These are phyloP conservation scores for Papilionanthe hybrid DNA, from an alignment of 116 monocot species.

Conservation along the genomic window DNA sequence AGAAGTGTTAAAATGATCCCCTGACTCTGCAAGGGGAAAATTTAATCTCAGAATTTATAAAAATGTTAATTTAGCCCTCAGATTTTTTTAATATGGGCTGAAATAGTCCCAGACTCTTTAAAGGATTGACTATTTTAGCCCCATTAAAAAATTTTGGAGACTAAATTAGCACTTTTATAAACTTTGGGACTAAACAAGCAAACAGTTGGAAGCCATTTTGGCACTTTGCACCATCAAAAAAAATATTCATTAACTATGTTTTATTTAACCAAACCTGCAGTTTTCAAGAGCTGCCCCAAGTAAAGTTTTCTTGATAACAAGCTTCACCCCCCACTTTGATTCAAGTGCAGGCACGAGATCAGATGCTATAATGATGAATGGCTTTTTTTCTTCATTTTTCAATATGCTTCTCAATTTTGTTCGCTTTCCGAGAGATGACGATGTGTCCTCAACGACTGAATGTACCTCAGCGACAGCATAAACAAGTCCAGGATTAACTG, in stretches of 20 bases:
- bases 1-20: too few relatives aligned
- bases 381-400: constrained; percentile 33
- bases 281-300: constrained; percentile 77
- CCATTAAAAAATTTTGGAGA: too few relatives aligned
- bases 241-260: background rate
- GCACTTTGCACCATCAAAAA: too few relatives aligned
- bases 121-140: too few relatives aligned
- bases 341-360: constrained; percentile 83
- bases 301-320: constrained; percentile 61
- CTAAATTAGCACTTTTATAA: too few relatives aligned
- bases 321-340: constrained; percentile 74
- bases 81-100: too few relatives aligned
- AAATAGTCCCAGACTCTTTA: too few relatives aligned
- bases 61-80: too few relatives aligned
- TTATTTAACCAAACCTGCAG: constrained; percentile 48
- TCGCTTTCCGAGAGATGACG: constrained; percentile 24
- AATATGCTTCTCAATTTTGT: constrained; percentile 50
- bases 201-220: too few relatives aligned
- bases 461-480: constrained; percentile 77
- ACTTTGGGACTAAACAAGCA: too few relatives aligned
- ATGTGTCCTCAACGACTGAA: constrained; percentile 19
- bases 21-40: too few relatives aligned
- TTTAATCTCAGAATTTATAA: too few relatives aligned
- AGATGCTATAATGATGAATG: constrained; percentile 66
- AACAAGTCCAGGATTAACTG: constrained; percentile 72